Evolutionary conservation across 208 protist species (phyloP).

Genomic region (Plasmodiophora brassicae): DNA sequence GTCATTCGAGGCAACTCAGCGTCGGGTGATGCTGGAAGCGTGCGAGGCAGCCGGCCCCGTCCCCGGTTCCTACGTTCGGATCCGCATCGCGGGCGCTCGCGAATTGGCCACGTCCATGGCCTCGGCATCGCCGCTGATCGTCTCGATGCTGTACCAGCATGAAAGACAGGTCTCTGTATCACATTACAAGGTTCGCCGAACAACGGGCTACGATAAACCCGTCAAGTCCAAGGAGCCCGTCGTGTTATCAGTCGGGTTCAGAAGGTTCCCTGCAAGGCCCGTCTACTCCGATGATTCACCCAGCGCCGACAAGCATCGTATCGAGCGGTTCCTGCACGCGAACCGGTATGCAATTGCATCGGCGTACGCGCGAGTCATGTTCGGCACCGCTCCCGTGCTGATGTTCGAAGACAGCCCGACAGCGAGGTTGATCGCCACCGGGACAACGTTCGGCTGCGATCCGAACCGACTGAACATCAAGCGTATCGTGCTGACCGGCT

Average conservation of each 20-base stretch:
- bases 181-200: background rate
- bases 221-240: conserved; percentile 43
- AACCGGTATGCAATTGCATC: conserved; percentile 60
- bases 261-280: conserved; percentile 60
- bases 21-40: background rate
- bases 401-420: conserved; percentile 57
- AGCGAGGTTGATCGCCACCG: conserved; percentile 49
- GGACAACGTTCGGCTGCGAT: conserved; percentile 55
- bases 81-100: conserved; percentile 46
- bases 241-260: conserved; percentile 66
- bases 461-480: conserved; percentile 74
- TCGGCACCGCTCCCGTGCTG: conserved; percentile 56
- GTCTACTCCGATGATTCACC: conserved; percentile 65
- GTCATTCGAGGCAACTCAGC: conserved; percentile 56
- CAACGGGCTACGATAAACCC: background rate
- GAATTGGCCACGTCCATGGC: background rate
- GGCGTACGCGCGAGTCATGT: conserved; percentile 69
- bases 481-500: conserved; percentile 70
- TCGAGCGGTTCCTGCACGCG: conserved; percentile 63
- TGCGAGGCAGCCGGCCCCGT: background rate
- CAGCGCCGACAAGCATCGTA: conserved; percentile 65
- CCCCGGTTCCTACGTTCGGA: conserved; percentile 54
- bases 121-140: background rate
- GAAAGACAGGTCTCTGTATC: background rate
- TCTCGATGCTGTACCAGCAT: background rate